Conservation (phyloP, 768 basidiomycete genomes). For the Mycena amicta region DNA sequence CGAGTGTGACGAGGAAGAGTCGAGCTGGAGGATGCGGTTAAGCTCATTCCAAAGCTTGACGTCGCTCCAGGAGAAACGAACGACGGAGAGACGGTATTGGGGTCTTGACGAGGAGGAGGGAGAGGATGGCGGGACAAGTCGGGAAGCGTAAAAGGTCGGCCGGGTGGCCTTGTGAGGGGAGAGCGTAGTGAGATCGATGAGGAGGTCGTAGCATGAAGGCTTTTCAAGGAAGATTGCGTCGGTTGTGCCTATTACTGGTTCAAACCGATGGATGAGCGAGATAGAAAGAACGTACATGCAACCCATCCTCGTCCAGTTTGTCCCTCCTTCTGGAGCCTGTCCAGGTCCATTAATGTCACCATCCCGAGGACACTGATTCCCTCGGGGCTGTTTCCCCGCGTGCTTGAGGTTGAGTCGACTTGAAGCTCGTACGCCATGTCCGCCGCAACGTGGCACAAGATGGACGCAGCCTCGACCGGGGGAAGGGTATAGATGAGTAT, state of each 20-base stretch:
- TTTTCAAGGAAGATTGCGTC: slow-evolving; percentile 86
- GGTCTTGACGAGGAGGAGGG: slow-evolving; percentile 38
- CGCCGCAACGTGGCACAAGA: slow-evolving; percentile 71
- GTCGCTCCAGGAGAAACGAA: slow-evolving; percentile 85
- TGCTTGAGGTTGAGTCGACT: slow-evolving; percentile 31
- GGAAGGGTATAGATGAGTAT: slow-evolving; percentile 82
- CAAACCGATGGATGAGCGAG: slow-evolving; percentile 1
- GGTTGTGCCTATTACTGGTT: slow-evolving; percentile 57
- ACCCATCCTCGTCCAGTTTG: slow-evolving; percentile 75
- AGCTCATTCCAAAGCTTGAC: slow-evolving; percentile 76
- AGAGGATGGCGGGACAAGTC: slow-evolving; percentile 40
- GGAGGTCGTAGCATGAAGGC: slow-evolving; percentile 75
- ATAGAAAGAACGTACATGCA: slow-evolving; percentile 55
- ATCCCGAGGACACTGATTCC: slow-evolving; percentile 75
- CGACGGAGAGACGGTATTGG: slow-evolving; percentile 58
- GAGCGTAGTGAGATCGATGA: slow-evolving; percentile 77
- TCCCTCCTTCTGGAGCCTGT: slow-evolving; percentile 58
- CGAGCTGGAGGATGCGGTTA: slow-evolving; percentile 65
- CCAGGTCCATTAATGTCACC: slow-evolving; percentile 76
- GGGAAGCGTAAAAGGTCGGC: slow-evolving; percentile 68
- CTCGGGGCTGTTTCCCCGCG: slow-evolving; percentile 47
- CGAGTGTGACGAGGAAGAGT: slow-evolving; percentile 37
- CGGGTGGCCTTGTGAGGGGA: slow-evolving; percentile 61
- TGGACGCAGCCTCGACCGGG: slow-evolving; percentile 78
- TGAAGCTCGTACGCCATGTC: slow-evolving; percentile 52